These are phyloP conservation scores for Aphanomyces invadans DNA, from an alignment of 352 stramenopile species.

Conservation along the genomic window DNA sequence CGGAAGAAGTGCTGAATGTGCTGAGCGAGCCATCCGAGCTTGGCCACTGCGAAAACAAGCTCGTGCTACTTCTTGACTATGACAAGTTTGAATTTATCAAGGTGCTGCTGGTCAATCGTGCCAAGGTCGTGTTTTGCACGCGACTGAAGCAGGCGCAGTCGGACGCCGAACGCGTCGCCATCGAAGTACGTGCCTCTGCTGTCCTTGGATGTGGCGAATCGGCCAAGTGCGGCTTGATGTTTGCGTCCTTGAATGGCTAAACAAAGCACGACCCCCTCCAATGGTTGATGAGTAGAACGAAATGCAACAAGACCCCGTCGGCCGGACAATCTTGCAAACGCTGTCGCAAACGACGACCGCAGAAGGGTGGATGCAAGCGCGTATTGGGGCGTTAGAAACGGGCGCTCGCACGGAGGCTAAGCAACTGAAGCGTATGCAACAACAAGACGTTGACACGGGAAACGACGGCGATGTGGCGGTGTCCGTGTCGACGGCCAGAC, in stretches of 20 bases:
- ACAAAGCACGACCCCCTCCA: too few species aligned
- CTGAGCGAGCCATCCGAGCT: constrained; percentile 62
- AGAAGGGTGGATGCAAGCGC: constrained; percentile 92
- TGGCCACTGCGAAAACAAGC: constrained; percentile 93
- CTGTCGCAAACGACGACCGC: constrained; percentile 84
- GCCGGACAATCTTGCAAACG: constrained; percentile 84
- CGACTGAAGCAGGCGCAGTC: constrained; percentile 94
- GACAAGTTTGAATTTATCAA: constrained; percentile 99
- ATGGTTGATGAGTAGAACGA: too few species aligned
- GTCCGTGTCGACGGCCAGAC: not conserved
- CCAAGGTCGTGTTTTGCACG: constrained; percentile 95
- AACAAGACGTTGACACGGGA: constrained; percentile 31
- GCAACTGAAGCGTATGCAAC: constrained; percentile 69
- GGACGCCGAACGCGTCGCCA: constrained; percentile 81
- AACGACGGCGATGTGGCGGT: not conserved
- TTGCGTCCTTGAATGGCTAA: too few species aligned
- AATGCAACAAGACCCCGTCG: constrained; percentile 79
- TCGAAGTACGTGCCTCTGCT: constrained; percentile 70
- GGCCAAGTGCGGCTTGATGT: too few species aligned
- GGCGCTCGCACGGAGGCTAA: constrained; percentile 76
- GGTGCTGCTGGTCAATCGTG: constrained; percentile 92
- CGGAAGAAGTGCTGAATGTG: constrained; percentile 84
- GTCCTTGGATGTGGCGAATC: too few species aligned
- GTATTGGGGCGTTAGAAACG: constrained; percentile 78
- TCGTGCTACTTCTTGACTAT: constrained; percentile 96